These are phyloP conservation scores for Sporothrix globosa DNA, from an alignment of 2,329 filamentous ascomycete genomes.

Conservation along the genomic window DNA sequence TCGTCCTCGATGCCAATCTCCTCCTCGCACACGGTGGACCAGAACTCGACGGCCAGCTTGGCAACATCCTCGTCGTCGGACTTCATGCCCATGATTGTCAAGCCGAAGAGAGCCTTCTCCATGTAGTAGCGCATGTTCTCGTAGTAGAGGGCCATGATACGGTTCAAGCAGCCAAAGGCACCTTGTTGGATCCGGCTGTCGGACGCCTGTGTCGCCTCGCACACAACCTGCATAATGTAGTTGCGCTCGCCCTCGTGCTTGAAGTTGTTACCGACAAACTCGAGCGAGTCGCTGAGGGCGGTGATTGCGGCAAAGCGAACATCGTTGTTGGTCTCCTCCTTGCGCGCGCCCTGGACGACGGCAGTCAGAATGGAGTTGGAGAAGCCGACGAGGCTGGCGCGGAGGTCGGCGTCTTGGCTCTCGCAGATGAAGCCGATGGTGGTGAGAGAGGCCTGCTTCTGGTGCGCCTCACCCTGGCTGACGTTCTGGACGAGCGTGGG, in stretches of 20 bases:
- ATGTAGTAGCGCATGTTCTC: conserved; percentile 99
- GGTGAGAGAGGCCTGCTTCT: conserved; percentile 92
- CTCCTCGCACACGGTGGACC: conserved; percentile 99
- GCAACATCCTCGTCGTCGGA: conserved; percentile 95
- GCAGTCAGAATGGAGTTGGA: conserved; percentile 98
- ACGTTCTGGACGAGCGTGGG: conserved; percentile 87
- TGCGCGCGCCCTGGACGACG: conserved; percentile 94
- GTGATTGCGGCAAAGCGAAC: conserved; percentile 92
- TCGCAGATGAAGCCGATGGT: conserved; percentile 99
- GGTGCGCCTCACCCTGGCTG: conserved; percentile 78
- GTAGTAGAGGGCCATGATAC: conserved; percentile 98
- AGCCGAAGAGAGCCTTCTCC: conserved; percentile 97
- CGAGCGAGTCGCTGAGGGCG: conserved; percentile 91
- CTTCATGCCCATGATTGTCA: conserved; percentile 99
- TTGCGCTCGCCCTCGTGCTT: conserved; percentile 99
- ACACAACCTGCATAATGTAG: conserved; percentile 99
- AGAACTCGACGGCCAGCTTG: conserved; percentile 98
- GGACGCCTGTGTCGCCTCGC: conserved; percentile 93
- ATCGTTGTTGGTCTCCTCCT: conserved; percentile 90
- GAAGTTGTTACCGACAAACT: conserved; percentile 98
- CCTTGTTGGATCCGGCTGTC: conserved; percentile 93
- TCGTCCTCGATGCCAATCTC: conserved; percentile 98
- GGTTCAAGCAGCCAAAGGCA: conserved; percentile 94
- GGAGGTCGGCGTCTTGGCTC: conserved; percentile 84
- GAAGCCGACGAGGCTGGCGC: conserved; percentile 78